These are phyloP conservation scores for Blastocladiella britannica DNA, from an alignment of 192 early-diverging fungal species.

Conservation along the genomic window DNA sequence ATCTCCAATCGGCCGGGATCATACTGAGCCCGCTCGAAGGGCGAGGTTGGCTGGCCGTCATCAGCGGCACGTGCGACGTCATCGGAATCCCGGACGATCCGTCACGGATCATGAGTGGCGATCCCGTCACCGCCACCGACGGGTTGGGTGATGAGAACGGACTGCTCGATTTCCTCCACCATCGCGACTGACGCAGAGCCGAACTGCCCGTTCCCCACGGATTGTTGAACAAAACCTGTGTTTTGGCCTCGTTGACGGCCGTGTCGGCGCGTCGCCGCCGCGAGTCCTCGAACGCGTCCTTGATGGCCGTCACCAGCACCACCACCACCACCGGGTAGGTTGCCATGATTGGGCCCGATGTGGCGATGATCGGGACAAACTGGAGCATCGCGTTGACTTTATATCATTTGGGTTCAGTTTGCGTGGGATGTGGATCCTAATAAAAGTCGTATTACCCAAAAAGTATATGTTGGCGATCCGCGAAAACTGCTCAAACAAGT, in stretches of 20 bases:
- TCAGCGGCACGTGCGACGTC: slow-evolving; percentile 7
- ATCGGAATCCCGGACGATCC: slow-evolving; percentile 9
- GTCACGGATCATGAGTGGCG: neutral
- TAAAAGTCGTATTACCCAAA: too few species aligned
- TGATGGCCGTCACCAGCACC: slow-evolving; percentile 52
- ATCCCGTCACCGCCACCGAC: slow-evolving; percentile 1
- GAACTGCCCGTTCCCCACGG: slow-evolving; percentile 39
- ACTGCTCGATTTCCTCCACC: slow-evolving; percentile 1
- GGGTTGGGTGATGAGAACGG: slow-evolving; percentile 4
- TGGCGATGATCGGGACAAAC: slow-evolving; percentile 41
- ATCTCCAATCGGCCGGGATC: slow-evolving; percentile 29
- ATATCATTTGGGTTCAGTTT: too few species aligned
- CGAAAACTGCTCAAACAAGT: slow-evolving; percentile 92
- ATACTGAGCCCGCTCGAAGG: slow-evolving; percentile 3
- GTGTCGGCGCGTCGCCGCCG: slow-evolving; percentile 65
- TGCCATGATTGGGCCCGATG: slow-evolving; percentile 47
- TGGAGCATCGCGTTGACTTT: slow-evolving; percentile 67
- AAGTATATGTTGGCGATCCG: slow-evolving; percentile 92
- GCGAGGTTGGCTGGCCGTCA: slow-evolving; percentile 5
- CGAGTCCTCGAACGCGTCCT: slow-evolving; percentile 86
- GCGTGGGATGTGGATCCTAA: too few species aligned
- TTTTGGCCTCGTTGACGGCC: slow-evolving; percentile 48
- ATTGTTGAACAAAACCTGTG: slow-evolving; percentile 19
- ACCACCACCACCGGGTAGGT: slow-evolving; percentile 66
- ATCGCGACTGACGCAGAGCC: slow-evolving; percentile 1